Evolutionary conservation across 805 yeast species (phyloP), one percentile per base, ranked within the genome.

Genomic region (Lipomyces starkeyi): DNA sequence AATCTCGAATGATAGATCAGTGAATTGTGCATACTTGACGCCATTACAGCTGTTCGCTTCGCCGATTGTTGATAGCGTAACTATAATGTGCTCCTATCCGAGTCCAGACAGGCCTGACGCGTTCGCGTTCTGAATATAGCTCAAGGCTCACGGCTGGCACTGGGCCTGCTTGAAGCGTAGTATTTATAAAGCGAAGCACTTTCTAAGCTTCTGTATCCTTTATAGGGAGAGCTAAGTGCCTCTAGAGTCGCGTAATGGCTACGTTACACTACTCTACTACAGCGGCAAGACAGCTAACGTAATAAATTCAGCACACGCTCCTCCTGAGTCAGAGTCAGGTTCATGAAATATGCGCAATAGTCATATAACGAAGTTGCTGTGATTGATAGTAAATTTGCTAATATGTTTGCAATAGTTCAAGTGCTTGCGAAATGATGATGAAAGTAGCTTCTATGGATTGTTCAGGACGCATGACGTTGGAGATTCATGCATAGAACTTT

Each of bases 141-240:
- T 17, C 20, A 17, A 17, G 49, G 20, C 20, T 43, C 20, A 43
- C 20, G 1, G 88, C 87, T 70, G 79, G 79, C 14, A 83, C 85
- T 0, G 91, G 87, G 77, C 89, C 96, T 66, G 84, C 89, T 96
- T 65, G 84, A 83, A 2, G 81, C 74, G 63, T 85, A 80, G 60
- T 75, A 67, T 58, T 73, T 79, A 73, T 29, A 76, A 69, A 70
- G 74, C 92, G 92, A 76, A 91, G 97, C 5, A 97, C 97, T 8
- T 83, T 79, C 73, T 87, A 90, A 80, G 87, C 90, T 76, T 85
- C 85, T 53, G 92, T 83, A 66, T 85, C 9, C 91, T 89, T n/a
- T 14, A 29, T 13, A 22, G 34, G 9, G 57, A 14, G 57, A 25
- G 20, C 55, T 37, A 37, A 43, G 49, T 43, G 20, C 49, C 9